Evolutionary conservation across 306 rosid genomes (phyloP).

Genomic region (Calophaca sinica): DNA sequence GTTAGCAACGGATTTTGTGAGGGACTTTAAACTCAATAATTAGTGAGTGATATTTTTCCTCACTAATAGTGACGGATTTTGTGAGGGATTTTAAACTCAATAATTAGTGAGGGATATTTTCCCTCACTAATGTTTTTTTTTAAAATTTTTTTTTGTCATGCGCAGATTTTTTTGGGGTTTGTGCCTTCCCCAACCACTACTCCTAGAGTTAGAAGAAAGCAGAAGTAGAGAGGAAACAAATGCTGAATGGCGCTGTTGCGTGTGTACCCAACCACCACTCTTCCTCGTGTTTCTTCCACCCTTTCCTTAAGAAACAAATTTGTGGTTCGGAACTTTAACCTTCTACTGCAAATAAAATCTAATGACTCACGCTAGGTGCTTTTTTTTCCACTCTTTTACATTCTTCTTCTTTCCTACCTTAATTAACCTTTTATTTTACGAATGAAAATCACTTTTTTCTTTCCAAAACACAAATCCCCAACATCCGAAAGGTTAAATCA

Average conservation of each 20-base stretch:
- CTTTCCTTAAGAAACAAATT: slow-evolving; percentile 40
- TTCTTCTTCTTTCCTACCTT: neutral
- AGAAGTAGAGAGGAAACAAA: neutral
- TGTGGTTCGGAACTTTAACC: slow-evolving; percentile 53
- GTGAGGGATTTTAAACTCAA: too few relatives aligned
- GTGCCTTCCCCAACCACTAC: too few relatives aligned
- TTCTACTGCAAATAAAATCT: slow-evolving; percentile 37
- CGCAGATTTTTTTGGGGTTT: too few relatives aligned
- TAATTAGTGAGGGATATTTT: too few relatives aligned
- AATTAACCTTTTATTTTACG: neutral
- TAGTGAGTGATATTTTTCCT: too few relatives aligned
- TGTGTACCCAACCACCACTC: slow-evolving; percentile 49
- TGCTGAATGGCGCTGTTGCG: slow-evolving; percentile 70
- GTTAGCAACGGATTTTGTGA: too few relatives aligned
- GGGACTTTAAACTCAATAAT: too few relatives aligned
- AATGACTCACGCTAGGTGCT: slow-evolving; percentile 65
- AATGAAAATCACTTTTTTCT: too few relatives aligned
- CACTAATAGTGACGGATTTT: too few relatives aligned
- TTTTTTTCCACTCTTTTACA: neutral
- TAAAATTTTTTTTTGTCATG: too few relatives aligned
- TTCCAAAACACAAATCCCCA: too few relatives aligned
- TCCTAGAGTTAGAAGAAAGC: neutral
- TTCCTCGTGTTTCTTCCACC: slow-evolving; percentile 48
- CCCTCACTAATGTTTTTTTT: too few relatives aligned
- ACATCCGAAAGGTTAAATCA: neutral